phyloP scores from a whole-genome alignment of 106 monocot species.

The Posidonia australis region DNA sequence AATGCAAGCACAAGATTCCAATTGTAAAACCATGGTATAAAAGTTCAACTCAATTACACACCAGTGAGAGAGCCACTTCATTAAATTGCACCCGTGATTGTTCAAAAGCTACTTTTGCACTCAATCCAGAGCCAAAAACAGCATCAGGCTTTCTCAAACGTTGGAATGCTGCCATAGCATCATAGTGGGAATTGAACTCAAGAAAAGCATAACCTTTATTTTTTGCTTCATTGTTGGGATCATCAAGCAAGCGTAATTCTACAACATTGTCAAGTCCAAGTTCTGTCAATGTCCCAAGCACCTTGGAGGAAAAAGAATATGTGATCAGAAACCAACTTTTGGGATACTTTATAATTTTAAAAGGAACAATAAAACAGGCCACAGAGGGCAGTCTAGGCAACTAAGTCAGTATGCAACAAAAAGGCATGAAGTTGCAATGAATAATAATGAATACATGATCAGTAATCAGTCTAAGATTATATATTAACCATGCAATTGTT shows the following conservation, averaged over 20 bases:
- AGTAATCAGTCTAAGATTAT: too few species aligned
- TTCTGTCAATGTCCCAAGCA: conserved; percentile 38
- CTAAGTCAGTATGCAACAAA: too few species aligned
- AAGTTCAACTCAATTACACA: conserved; percentile 7
- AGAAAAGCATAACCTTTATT: conserved; percentile 53
- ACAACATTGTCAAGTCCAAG: conserved; percentile 38
- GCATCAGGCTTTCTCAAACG: conserved; percentile 48
- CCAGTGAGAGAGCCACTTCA: conserved; percentile 31
- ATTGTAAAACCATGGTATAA: too few species aligned
- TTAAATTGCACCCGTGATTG: conserved; percentile 21
- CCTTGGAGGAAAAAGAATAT: conserved; percentile 22
- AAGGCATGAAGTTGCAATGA: too few species aligned
- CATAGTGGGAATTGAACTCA: conserved; percentile 40
- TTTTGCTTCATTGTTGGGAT: conserved; percentile 42
- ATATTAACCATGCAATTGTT: too few species aligned
- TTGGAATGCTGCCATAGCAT: conserved; percentile 53
- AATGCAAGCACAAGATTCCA: too few species aligned
- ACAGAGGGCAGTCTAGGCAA: too few species aligned
- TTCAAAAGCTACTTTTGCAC: conserved; percentile 56
- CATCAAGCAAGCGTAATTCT: conserved; percentile 29
- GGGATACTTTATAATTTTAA: too few species aligned
- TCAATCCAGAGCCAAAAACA: conserved; percentile 37
- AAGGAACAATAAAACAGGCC: too few species aligned
- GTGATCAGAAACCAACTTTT: too few species aligned
- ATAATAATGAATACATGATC: too few species aligned